Conservation (phyloP, 805 yeast species). For the Saccharomycopsis fibuligera region DNA sequence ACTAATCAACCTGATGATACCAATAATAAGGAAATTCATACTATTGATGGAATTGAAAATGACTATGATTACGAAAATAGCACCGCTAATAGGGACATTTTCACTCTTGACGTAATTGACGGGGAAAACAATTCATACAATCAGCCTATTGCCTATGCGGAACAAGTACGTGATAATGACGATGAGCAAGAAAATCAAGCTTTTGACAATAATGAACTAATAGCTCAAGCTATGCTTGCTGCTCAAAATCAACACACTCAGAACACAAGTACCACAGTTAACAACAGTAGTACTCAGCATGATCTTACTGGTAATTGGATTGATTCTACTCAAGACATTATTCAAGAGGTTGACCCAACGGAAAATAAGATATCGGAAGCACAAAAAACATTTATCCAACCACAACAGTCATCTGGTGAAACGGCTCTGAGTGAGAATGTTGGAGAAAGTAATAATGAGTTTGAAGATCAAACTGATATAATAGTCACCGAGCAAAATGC, state of each 20-base stretch:
- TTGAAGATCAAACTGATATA: too few species aligned
- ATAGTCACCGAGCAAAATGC: too few species aligned
- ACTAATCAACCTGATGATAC: background rate
- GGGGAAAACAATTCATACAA: too few species aligned
- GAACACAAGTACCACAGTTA: too few species aligned
- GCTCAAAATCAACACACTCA: too few species aligned
- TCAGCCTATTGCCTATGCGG: too few species aligned
- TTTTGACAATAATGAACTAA: background rate
- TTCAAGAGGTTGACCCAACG: background rate
- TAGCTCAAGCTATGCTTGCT: slow-evolving; percentile 1
- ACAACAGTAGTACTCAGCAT: background rate
- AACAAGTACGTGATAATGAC: background rate
- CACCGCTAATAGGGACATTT: background rate
- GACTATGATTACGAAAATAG: background rate
- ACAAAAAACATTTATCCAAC: too few species aligned
- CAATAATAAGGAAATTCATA: too few species aligned
- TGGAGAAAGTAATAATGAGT: too few species aligned
- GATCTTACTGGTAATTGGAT: background rate
- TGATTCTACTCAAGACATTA: background rate
- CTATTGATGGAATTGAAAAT: background rate
- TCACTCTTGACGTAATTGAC: background rate
- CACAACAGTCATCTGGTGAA: too few species aligned
- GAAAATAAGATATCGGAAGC: too few species aligned
- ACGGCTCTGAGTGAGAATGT: too few species aligned
- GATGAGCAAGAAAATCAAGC: background rate